A percentile compares a stretch with the other conserved stretches of the same genome.
phyloP scores from a whole-genome alignment of 1,139 yeast genomes.

The Blastobotrys ciferrii region DNA sequence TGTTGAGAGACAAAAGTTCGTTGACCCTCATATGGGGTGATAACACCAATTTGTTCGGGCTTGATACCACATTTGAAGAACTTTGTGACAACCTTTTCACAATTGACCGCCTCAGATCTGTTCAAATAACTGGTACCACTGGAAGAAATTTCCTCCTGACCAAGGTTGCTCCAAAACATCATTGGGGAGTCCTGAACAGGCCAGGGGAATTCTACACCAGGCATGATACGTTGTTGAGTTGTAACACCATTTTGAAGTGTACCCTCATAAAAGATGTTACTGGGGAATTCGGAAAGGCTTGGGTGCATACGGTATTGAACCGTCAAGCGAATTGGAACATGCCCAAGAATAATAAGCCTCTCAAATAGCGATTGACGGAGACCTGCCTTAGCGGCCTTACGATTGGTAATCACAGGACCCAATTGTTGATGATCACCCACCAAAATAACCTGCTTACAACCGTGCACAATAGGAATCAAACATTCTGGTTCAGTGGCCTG shows the following conservation, averaged over 20 bases:
- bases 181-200: conserved; percentile 78
- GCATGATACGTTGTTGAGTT: conserved; percentile 60
- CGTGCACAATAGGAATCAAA: conserved; percentile 82
- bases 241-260: conserved; percentile 89
- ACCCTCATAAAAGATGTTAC: conserved; percentile 93
- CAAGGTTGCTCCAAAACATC: conserved; percentile 94
- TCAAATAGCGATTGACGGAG: conserved; percentile 82
- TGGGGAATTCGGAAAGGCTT: conserved; percentile 77
- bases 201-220: conserved; percentile 76
- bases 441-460: conserved; percentile 82
- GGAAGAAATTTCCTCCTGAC: conserved; percentile 82
- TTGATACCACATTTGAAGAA: conserved; percentile 76
- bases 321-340: conserved; percentile 79
- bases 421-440: conserved; percentile 96
- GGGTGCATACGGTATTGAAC: conserved; percentile 98
- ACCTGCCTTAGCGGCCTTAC: conserved; percentile 82
- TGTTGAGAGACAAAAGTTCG: conserved; percentile 78
- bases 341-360: conserved; percentile 79
- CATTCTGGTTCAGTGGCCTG: conserved; percentile 94
- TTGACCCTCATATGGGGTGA: conserved; percentile 95
- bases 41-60: conserved; percentile 84
- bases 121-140: conserved; percentile 84
- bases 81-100: conserved; percentile 73
- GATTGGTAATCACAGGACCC: conserved; percentile 84
- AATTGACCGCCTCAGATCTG: conserved; percentile 87